Evolutionary conservation across 2,329 filamentous ascomycete species (phyloP).

Genomic region (Hypocreales sp.): DNA sequence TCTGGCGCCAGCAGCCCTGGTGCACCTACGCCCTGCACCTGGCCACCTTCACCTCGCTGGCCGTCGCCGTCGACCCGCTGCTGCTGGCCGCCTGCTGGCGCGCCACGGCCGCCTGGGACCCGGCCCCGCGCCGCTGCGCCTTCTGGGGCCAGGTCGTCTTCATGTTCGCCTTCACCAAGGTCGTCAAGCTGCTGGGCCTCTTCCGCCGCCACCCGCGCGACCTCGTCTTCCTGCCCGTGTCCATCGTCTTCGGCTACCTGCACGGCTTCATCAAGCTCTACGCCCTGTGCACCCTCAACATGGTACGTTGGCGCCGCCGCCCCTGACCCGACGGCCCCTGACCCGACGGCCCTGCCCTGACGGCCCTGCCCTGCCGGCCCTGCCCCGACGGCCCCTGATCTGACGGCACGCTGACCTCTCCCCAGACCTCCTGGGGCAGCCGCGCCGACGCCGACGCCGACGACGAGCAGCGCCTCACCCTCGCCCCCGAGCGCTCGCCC

Average conservation of each 20-base stretch:
- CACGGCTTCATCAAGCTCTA: slow-evolving; percentile 89
- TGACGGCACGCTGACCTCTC: slow-evolving; percentile 3
- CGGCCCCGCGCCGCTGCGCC: slow-evolving; percentile 32
- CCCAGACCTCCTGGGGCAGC: slow-evolving; percentile 87
- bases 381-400: too few species aligned
- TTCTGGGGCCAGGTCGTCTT: slow-evolving; percentile 52
- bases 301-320: slow-evolving; percentile 90
- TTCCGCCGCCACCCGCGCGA: slow-evolving; percentile 76
- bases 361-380: too few species aligned
- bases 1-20: slow-evolving; percentile 85
- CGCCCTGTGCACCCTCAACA: slow-evolving; percentile 65
- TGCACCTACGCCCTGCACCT: slow-evolving; percentile 86
- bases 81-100: slow-evolving; percentile 55
- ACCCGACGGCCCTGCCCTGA: too few species aligned
- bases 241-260: slow-evolving; percentile 80
- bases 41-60: slow-evolving; percentile 82
- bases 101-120: slow-evolving; percentile 47
- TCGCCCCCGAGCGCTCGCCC: slow-evolving; percentile 23
- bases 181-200: slow-evolving; percentile 77
- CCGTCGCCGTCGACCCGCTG: slow-evolving; percentile 62
- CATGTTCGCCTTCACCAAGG: slow-evolving; percentile 74
- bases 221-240: slow-evolving; percentile 65
- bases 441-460: slow-evolving; percentile 81
- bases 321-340: slow-evolving; percentile 83
- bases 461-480: slow-evolving; percentile 53